These are phyloP conservation scores for Tetrahymena malaccensis DNA, from an alignment of 73 alveolate species.

Conservation along the genomic window DNA sequence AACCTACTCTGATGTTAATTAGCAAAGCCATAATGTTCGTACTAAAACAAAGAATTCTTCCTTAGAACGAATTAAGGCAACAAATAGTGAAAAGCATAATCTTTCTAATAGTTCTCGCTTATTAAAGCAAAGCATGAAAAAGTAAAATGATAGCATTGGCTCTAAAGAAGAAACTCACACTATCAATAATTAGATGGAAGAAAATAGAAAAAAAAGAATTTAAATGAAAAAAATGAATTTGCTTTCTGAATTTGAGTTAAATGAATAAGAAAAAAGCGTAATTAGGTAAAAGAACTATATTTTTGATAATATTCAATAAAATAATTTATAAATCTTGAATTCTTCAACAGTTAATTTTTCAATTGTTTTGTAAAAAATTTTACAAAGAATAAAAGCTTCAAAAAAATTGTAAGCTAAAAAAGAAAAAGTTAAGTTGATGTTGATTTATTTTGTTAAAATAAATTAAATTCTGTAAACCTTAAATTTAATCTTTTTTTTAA, in stretches of 20 bases:
- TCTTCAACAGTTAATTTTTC: too few species aligned
- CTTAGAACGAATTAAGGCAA: background rate
- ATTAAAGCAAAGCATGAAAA: background rate
- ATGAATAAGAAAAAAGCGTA: conserved; percentile 16
- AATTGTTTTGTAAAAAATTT: too few species aligned
- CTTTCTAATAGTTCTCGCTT: background rate
- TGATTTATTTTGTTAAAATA: background rate
- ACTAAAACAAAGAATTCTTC: background rate
- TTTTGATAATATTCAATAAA: too few species aligned
- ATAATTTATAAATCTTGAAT: too few species aligned
- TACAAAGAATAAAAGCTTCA: too few species aligned
- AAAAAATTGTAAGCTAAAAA: too few species aligned
- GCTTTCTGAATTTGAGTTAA: conserved; percentile 32
- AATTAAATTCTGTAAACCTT: background rate
- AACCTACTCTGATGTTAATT: background rate
- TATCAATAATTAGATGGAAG: background rate
- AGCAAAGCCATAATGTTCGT: background rate
- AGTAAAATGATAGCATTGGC: background rate
- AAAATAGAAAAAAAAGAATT: background rate
- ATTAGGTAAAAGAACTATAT: background rate
- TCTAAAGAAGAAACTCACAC: background rate
- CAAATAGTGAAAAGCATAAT: background rate
- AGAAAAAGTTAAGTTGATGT: background rate
- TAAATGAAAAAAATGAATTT: background rate
- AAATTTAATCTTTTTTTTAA: background rate